phyloP scores from a whole-genome alignment of 2,329 filamentous ascomycete species.

The Xylariaceae sp. region DNA sequence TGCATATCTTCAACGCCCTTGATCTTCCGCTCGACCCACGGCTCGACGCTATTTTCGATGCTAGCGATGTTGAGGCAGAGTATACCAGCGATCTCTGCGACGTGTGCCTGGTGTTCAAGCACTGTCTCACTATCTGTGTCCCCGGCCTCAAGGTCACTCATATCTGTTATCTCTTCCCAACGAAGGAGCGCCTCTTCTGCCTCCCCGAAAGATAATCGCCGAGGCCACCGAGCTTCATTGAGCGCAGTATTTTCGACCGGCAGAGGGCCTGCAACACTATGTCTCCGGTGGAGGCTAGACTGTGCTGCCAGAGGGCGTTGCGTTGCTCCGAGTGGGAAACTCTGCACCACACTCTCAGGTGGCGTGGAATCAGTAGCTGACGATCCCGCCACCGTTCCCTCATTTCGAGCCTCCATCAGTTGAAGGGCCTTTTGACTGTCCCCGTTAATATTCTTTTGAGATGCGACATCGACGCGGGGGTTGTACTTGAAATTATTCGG shows the following conservation, averaged over 20 bases:
- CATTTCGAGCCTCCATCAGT: conserved; percentile 13
- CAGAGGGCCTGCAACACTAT: conserved; percentile 41
- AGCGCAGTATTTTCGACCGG: conserved; percentile 23
- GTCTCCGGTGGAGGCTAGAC: conserved; percentile 53
- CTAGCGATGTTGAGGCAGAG: conserved; percentile 46
- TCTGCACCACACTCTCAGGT: conserved; percentile 52
- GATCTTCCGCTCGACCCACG: conserved; percentile 57
- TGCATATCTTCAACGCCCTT: conserved; percentile 52
- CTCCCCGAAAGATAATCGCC: conserved; percentile 66
- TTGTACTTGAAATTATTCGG: conserved; percentile 6
- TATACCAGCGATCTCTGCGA: conserved; percentile 46
- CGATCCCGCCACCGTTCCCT: conserved; percentile 32
- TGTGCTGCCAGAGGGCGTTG: conserved; percentile 35
- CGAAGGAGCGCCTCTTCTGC: conserved; percentile 66
- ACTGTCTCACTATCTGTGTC: conserved; percentile 18
- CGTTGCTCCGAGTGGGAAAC: conserved; percentile 42
- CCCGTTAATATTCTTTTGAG: conserved; percentile 8
- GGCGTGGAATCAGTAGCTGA: conserved; percentile 53
- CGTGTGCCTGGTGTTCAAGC: conserved; percentile 12
- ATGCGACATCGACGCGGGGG: conserved; percentile 10
- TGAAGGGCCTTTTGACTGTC: conserved; percentile 16
- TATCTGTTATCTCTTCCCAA: conserved; percentile 51
- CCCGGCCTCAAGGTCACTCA: conserved; percentile 31
- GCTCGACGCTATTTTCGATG: conserved; percentile 45
- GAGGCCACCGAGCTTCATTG: conserved; percentile 59